These are phyloP conservation scores for Hypoxylon fuscum DNA, from an alignment of 495 filamentous ascomycete species.

Conservation along the genomic window DNA sequence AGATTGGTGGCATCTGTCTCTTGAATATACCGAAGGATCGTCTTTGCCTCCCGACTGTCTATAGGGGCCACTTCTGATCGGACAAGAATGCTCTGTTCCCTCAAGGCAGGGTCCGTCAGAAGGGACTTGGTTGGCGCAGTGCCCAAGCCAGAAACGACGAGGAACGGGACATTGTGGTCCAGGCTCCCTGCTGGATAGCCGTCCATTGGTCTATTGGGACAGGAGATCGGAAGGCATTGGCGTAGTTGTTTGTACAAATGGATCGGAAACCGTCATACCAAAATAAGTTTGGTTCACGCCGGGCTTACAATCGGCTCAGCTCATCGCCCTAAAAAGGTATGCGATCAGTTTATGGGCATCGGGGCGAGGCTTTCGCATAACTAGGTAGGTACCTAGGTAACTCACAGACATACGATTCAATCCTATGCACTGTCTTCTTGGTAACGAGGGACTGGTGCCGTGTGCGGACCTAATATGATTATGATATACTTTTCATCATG, in stretches of 20 bases:
- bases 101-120: constrained; percentile 59
- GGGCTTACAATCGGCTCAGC: constrained; percentile 5
- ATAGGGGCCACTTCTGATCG: constrained; percentile 73
- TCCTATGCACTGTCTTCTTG: background rate
- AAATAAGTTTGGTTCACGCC: constrained; percentile 1
- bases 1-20: constrained; percentile 69
- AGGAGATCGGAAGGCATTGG: constrained; percentile 34
- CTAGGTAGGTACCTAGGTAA: background rate
- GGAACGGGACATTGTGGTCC: constrained; percentile 80
- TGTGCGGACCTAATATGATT: no score
- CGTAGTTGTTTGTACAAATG: constrained; percentile 12
- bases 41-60: constrained; percentile 68
- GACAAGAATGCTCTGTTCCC: constrained; percentile 67
- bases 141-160: constrained; percentile 80
- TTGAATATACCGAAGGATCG: constrained; percentile 73
- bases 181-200: constrained; percentile 83
- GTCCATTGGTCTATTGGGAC: constrained; percentile 69
- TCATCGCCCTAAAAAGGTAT: constrained; percentile 22
- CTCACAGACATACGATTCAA: constrained; percentile 9
- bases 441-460: no score
- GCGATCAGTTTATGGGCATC: constrained; percentile 19
- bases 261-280: constrained; percentile 18
- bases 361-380: no score
- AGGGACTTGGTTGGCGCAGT: constrained; percentile 40
- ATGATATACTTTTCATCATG: no score